These are phyloP conservation scores for Phyllosticta ampelicida DNA, from an alignment of 2,329 filamentous ascomycete species.

Conservation along the genomic window DNA sequence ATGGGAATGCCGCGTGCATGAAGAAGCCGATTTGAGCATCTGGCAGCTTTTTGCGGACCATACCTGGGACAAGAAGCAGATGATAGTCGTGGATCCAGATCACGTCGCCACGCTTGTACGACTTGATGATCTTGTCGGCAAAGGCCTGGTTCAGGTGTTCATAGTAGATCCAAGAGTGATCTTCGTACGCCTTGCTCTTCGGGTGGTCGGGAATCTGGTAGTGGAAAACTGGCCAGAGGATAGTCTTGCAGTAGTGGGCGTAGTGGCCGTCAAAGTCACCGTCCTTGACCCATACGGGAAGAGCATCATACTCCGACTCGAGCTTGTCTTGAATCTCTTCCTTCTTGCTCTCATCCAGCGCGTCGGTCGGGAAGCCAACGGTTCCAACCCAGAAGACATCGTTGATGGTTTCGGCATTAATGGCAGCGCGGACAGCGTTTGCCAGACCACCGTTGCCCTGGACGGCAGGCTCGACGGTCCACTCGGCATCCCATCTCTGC, in stretches of 20 bases:
- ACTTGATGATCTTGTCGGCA: conserved; percentile 77
- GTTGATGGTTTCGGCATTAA: conserved; percentile 54
- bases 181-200: conserved; percentile 95
- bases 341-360: conserved; percentile 63
- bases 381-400: conserved; percentile 89
- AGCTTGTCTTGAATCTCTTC: conserved; percentile 74
- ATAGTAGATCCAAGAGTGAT: conserved; percentile 94
- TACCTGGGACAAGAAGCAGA: conserved; percentile 72
- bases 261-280: conserved; percentile 94
- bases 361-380: conserved; percentile 87
- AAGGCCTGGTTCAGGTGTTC: conserved; percentile 87
- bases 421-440: conserved; percentile 74
- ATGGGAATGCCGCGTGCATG: conserved; percentile 88
- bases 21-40: conserved; percentile 96
- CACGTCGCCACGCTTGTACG: conserved; percentile 86
- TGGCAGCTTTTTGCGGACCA: conserved; percentile 82
- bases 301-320: conserved; percentile 68
- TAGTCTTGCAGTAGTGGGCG: conserved; percentile 92
- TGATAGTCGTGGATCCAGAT: conserved; percentile 98
- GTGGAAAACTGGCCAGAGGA: conserved; percentile 95
- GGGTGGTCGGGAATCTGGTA: conserved; percentile 97
- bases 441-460: conserved; percentile 88
- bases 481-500: conserved; percentile 63
- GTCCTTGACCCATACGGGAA: conserved; percentile 78
- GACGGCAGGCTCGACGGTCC: conserved; percentile 73